phyloP scores from a whole-genome alignment of 768 basidiomycete genomes.

The Obba rivulosa region DNA sequence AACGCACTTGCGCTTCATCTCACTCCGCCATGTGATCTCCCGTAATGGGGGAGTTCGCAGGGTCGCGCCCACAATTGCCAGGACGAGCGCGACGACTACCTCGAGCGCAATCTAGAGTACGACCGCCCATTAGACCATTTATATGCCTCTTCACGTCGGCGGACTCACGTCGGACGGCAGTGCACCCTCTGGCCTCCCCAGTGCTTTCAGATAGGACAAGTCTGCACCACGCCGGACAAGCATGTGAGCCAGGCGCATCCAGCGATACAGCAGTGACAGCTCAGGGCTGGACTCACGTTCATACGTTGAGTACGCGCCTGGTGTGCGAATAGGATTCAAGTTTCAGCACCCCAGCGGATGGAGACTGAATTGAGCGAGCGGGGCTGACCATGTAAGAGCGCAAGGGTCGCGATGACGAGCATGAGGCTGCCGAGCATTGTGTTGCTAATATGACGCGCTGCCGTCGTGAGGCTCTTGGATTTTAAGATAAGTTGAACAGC shows the following conservation, averaged over 20 bases:
- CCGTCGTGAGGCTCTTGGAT: too few species aligned
- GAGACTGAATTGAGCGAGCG: background rate
- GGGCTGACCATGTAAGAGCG: conserved; percentile 18
- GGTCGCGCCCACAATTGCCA: conserved; percentile 72
- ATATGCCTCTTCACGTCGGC: too few species aligned
- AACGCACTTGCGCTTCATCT: conserved; percentile 76
- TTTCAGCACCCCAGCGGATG: background rate
- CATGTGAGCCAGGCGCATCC: background rate
- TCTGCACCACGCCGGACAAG: conserved; percentile 38
- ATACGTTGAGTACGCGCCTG: conserved; percentile 78
- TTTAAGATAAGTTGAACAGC: too few species aligned
- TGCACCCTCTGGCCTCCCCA: conserved; percentile 62
- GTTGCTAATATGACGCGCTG: too few species aligned
- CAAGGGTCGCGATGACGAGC: conserved; percentile 15
- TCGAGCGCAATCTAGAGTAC: conserved; percentile 58
- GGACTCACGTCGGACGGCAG: conserved; percentile 57
- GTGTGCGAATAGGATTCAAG: too few species aligned
- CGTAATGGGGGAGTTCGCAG: conserved; percentile 62
- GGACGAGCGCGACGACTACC: conserved; percentile 53
- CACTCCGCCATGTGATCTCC: conserved; percentile 85
- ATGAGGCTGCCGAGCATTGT: conserved; percentile 15
- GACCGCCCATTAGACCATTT: too few species aligned
- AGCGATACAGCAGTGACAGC: background rate
- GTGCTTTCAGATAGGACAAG: conserved; percentile 69
- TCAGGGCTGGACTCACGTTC: conserved; percentile 48